Evolutionary conservation across 257 asterid genomes (phyloP).

Genomic region (Cruciata laevipes): DNA sequence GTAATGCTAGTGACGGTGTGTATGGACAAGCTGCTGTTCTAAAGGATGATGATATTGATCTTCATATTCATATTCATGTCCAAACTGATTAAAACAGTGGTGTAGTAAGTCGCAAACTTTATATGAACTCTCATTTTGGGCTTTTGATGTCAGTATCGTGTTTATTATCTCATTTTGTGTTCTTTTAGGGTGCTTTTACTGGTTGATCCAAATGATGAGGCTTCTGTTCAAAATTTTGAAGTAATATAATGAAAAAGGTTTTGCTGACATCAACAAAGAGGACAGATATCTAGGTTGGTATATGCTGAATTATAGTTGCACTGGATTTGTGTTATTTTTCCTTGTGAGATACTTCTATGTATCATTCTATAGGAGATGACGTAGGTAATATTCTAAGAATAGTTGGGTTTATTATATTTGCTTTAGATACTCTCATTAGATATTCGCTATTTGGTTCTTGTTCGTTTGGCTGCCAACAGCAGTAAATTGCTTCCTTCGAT

Average conservation of each 20-base stretch:
- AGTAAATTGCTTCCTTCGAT: neutral
- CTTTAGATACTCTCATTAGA: neutral
- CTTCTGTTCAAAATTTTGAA: conserved; percentile 80
- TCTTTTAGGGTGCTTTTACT: conserved; percentile 69
- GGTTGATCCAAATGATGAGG: conserved; percentile 94
- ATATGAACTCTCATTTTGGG: conserved; percentile 21
- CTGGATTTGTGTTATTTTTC: neutral
- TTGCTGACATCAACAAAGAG: conserved; percentile 91
- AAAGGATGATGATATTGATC: conserved; percentile 63
- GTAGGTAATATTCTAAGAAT: neutral
- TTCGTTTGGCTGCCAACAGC: neutral
- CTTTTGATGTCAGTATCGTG: neutral
- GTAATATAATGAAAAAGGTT: conserved; percentile 76
- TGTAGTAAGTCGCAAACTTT: conserved; percentile 39
- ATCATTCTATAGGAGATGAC: too few relatives aligned
- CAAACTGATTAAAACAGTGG: conserved; percentile 88
- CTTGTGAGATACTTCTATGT: neutral
- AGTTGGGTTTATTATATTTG: neutral
- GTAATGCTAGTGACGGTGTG: conserved; percentile 92
- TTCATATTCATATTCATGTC: conserved; percentile 78
- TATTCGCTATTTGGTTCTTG: neutral
- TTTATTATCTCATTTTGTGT: neutral
- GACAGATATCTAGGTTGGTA: conserved; percentile 83
- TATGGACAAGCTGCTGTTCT: conserved; percentile 91
- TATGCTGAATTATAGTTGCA: neutral